Base-by-base conservation (phyloP, 208 protist species). In the Trypanosoma scelopori region DNA sequence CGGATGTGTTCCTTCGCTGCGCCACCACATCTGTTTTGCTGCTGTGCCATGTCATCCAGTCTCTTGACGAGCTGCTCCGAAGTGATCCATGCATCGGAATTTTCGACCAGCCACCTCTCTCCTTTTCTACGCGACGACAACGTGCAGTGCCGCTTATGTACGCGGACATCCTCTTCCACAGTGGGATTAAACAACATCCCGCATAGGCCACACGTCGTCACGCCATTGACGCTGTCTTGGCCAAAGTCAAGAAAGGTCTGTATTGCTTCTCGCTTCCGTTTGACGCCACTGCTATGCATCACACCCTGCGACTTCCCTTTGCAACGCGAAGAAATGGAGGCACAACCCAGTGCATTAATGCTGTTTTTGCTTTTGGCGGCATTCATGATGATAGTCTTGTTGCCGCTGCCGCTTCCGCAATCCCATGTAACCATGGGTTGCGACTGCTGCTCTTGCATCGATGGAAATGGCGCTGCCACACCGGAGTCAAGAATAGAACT, bases 231-330 rank as follows among this genome's bases (percentile, higher is more conserved):
- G n/a, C 67, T 75, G 57, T 23, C 28, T 70, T 90, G 85, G 0
- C 88, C 85, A 68, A 94, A 76, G 68, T 94, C 88, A 18, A 94
- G 76, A 23, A 67, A 85, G 25, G 82, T 89, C 63, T 94, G 88
- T 23, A 74, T 59, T 3, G 27, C 9, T 0, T 20, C 5, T 7
- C 55, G 59, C 20, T 30, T n/a, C 6, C 60, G 59, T 46, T 65
- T 65, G 5, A 13, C 35, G 23, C 39, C 41, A 16, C 18, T 18
- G 16, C 15, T 37, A 20, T 32, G 6, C 49, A 11, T 43, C 43
- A 47, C 12, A 13, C 41, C 5, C 37, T 15, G 39, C 25, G 56
- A 5, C n/a, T 43, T 59, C 4, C 23, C 20, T 35, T 3, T n/a
- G 53, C 20, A 13, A 27, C 20, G 35, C 32, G 28, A 47, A 15